Percentiles rank a stretch among this genome's conserved stretches.
Evolutionary conservation across 768 basidiomycete genomes (phyloP).

Genomic region (Tephrocybe sp.): DNA sequence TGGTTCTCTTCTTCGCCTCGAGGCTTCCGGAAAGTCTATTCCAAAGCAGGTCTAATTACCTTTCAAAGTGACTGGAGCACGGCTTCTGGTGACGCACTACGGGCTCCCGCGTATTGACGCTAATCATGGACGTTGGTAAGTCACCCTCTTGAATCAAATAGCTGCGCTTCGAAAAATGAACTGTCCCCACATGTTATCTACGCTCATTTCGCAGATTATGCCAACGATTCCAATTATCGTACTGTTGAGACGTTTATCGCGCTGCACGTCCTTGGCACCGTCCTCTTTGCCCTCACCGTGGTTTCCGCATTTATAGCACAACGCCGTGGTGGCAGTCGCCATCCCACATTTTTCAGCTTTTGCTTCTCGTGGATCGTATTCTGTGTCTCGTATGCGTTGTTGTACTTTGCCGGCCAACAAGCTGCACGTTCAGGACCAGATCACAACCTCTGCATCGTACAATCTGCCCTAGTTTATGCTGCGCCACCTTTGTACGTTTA

Average conservation of each 20-base stretch:
- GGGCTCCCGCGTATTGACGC: neutral
- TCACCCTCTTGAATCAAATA: neutral
- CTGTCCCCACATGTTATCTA: neutral
- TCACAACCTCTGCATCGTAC: slow-evolving; percentile 27
- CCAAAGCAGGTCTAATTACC: slow-evolving; percentile 6
- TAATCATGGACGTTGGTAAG: slow-evolving; percentile 14
- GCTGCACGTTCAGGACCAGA: slow-evolving; percentile 15
- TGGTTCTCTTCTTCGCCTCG: neutral
- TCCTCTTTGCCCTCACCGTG: slow-evolving; percentile 24
- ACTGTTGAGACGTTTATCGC: slow-evolving; percentile 26
- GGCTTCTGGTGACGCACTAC: neutral
- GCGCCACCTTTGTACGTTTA: slow-evolving; percentile 20
- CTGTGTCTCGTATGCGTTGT: slow-evolving; percentile 32
- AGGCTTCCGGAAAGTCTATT: slow-evolving; percentile 11
- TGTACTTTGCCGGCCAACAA: slow-evolving; percentile 33
- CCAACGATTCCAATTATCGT: neutral
- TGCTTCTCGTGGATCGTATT: slow-evolving; percentile 35
- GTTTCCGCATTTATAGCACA: slow-evolving; percentile 27
- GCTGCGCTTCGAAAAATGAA: neutral
- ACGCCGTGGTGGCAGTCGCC: slow-evolving; percentile 22
- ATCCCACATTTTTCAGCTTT: slow-evolving; percentile 36
- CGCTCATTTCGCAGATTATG: neutral
- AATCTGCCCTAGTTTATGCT: slow-evolving; percentile 33
- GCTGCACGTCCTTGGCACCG: slow-evolving; percentile 28
- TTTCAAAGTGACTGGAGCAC: slow-evolving; percentile 5